Percentiles rank a stretch among this genome's conserved stretches.
These are phyloP conservation scores for Zygosaccharomyces siamensis DNA, from an alignment of 805 yeast species.

Conservation along the genomic window DNA sequence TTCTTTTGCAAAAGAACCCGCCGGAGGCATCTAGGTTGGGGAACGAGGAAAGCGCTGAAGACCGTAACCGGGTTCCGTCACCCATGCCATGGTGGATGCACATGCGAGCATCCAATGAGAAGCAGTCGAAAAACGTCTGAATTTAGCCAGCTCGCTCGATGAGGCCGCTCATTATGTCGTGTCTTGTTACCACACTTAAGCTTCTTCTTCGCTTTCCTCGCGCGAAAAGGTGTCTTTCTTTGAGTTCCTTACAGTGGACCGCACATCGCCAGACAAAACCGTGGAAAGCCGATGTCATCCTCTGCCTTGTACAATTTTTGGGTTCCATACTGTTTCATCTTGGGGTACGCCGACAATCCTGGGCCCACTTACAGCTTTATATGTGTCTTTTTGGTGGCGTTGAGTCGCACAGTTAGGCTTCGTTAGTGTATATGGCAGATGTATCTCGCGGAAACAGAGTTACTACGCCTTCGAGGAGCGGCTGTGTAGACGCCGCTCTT, in stretches of 20 bases:
- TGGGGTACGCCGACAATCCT: neutral
- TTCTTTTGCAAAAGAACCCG: too few relatives aligned
- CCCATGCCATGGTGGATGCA: too few relatives aligned
- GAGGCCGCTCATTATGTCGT: neutral
- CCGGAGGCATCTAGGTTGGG: too few relatives aligned
- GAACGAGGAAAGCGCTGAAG: too few relatives aligned
- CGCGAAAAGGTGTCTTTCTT: neutral
- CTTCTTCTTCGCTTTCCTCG: neutral
- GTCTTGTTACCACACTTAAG: neutral
- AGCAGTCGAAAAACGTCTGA: too few relatives aligned
- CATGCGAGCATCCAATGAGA: too few relatives aligned
- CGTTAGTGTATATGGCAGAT: too few relatives aligned
- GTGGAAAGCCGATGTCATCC: neutral
- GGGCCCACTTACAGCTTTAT: neutral
- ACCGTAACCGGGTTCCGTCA: too few relatives aligned
- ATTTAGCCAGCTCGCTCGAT: neutral
- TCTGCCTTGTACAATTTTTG: neutral
- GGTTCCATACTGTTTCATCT: neutral
- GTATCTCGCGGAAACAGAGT: too few relatives aligned
- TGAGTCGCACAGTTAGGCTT: too few relatives aligned
- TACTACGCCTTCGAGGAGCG: too few relatives aligned
- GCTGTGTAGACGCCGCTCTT: too few relatives aligned
- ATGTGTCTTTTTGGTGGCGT: neutral
- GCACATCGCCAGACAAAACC: neutral
- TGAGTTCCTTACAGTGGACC: neutral